phyloP scores from a whole-genome alignment of 257 asterid genomes.

The Primulina tabacum region DNA sequence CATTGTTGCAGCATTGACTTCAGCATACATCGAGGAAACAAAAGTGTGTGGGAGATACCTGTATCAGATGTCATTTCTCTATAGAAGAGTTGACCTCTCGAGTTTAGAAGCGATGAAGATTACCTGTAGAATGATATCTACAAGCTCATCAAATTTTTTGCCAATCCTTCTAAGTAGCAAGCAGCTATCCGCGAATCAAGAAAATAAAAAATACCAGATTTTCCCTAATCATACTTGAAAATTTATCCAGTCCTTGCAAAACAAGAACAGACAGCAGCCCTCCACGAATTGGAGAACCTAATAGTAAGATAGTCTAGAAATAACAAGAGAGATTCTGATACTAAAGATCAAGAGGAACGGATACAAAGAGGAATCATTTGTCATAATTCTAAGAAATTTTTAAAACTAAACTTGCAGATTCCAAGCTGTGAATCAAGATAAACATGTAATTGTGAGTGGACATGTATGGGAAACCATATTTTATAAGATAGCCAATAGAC shows the following conservation, averaged over 20 bases:
- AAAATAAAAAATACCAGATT: no score
- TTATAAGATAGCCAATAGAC: no score
- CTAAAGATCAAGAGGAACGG: background rate
- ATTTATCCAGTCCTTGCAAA: no score
- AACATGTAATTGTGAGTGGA: no score
- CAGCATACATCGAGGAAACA: background rate
- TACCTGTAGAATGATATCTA: background rate
- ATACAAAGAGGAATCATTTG: background rate
- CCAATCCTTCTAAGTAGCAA: no score
- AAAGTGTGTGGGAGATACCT: slow-evolving; percentile 17
- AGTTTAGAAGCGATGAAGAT: slow-evolving; percentile 8
- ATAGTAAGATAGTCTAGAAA: no score
- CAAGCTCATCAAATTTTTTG: background rate
- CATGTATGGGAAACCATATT: no score
- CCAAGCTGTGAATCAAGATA: background rate
- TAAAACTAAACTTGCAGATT: background rate
- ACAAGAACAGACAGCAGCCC: no score
- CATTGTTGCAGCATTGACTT: background rate
- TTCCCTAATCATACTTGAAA: no score
- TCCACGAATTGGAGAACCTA: no score
- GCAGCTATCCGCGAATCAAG: background rate
- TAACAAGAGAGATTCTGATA: background rate
- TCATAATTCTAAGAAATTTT: background rate
- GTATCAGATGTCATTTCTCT: slow-evolving; percentile 30
- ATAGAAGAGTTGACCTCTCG: background rate